Base-by-base conservation (phyloP, 208 protist genomes). In the Endotrypanum monterogeii region DNA sequence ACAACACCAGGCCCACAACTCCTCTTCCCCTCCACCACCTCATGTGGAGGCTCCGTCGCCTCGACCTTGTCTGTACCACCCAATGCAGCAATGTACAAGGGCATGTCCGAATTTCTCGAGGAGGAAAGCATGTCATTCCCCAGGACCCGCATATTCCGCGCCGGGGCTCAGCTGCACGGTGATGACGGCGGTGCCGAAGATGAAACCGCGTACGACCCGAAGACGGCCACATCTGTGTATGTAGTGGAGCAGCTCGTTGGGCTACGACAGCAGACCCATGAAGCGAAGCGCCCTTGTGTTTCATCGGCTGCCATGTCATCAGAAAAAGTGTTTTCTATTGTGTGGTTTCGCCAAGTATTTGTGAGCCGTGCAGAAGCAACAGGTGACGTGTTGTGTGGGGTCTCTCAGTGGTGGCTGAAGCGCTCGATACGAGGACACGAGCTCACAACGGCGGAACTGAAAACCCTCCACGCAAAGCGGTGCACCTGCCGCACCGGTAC, bases 401-500 rank as follows among this genome's bases (percentile, higher is more conserved):
- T 79, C 50, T 82, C 74, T 4, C 75, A 48, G 65, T 91, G 86
- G 86, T 91, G 86, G 86, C 66, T 90, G 67, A 76, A 85, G 73
- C 83, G 86, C 23, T 56, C 83, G 1, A 70, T 90, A 16, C 60
- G 11, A 14, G 25, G 37, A 30, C 28, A 56, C 30, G 86, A 90
- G 30, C 78, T 90, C 55, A 78, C 81, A 4, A 62, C 81, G 18
- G 58, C 77, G n/a, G 30, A 25, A 2, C 48, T 9, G 2, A 32
- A 1, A 16, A 30, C 32, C 20, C 1, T 14, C 32, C 7, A 35
- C 55, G 6, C 30, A 5, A 25, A 51, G 18, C 52, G 28, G 12
- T 23, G 37, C 16, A 73, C 14, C 32, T 11, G 35, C 16, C 37
- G 54, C 20, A 16, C 14, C 51, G 28, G 32, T 37, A 41, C 0